These are phyloP conservation scores for Xerocomus nothofagi DNA, from an alignment of 1,284 basidiomycete genomes.

Conservation along the genomic window DNA sequence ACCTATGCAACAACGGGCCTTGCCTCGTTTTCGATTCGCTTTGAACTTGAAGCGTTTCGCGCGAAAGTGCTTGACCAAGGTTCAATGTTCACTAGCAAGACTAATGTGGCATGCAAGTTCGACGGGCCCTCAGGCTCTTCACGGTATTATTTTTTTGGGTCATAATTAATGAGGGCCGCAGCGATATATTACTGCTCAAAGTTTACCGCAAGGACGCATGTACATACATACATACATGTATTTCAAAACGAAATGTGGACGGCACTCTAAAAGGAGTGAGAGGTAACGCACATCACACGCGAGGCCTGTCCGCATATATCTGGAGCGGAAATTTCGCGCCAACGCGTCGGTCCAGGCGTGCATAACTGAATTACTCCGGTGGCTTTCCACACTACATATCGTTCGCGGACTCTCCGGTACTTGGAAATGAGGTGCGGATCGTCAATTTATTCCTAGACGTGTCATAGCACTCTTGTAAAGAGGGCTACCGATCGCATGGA, in stretches of 20 bases:
- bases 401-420: slow-evolving; percentile 17
- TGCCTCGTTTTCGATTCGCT: background rate
- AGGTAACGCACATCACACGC: background rate
- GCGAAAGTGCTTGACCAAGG: background rate
- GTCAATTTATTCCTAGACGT: slow-evolving; percentile 8
- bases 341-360: background rate
- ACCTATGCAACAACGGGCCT: background rate
- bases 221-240: background rate
- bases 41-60: background rate
- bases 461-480: background rate
- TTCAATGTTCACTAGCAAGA: too few species aligned
- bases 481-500: slow-evolving; percentile 2
- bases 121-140: background rate
- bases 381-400: background rate
- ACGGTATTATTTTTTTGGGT: background rate
- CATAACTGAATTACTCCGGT: background rate
- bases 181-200: background rate
- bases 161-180: background rate
- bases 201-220: background rate
- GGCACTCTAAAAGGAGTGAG: background rate
- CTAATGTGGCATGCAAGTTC: too few species aligned
- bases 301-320: background rate
- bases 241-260: background rate
- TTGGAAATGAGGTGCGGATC: slow-evolving; percentile 17
- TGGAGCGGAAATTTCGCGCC: background rate